Percentiles rank a stretch among this genome's conserved stretches.
Conservation (phyloP, 306 rosid genomes). For the Vigna radiata region DNA sequence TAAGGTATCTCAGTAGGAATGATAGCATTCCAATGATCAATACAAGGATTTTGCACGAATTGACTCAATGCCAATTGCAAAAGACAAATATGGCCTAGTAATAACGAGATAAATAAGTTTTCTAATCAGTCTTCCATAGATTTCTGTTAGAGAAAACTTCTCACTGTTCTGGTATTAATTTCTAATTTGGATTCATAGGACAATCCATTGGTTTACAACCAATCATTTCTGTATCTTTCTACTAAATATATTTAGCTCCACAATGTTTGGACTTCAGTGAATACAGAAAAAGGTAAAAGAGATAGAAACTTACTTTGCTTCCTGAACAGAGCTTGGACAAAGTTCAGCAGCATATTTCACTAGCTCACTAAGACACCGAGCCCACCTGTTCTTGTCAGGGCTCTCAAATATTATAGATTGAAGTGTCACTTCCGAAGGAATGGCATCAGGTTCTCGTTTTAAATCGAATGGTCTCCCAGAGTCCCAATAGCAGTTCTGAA, state of each 20-base stretch:
- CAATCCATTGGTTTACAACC: too few species aligned
- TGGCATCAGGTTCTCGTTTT: constrained; percentile 93
- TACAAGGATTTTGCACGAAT: too few species aligned
- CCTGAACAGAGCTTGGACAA: constrained; percentile 93
- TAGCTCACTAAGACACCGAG: constrained; percentile 95
- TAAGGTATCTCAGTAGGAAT: too few species aligned
- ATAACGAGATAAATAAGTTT: too few species aligned
- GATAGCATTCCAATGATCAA: too few species aligned
- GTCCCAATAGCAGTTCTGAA: constrained; percentile 98
- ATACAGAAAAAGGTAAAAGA: constrained; percentile 26
- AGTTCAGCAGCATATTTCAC: constrained; percentile 95
- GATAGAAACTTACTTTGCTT: constrained; percentile 74
- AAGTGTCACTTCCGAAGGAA: constrained; percentile 90
- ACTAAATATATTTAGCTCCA: constrained; percentile 26
- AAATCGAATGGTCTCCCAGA: constrained; percentile 93
- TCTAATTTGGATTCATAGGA: too few species aligned
- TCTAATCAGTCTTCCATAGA: too few species aligned
- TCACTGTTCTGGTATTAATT: too few species aligned
- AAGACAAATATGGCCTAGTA: too few species aligned
- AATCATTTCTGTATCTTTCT: background rate
- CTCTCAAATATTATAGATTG: constrained; percentile 98
- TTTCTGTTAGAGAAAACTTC: too few species aligned
- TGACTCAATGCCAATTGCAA: too few species aligned
- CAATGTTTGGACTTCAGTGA: constrained; percentile 32
- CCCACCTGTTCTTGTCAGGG: constrained; percentile 99